Base-by-base conservation (phyloP, 345 rosid genomes). In the Brassica nigra region DNA sequence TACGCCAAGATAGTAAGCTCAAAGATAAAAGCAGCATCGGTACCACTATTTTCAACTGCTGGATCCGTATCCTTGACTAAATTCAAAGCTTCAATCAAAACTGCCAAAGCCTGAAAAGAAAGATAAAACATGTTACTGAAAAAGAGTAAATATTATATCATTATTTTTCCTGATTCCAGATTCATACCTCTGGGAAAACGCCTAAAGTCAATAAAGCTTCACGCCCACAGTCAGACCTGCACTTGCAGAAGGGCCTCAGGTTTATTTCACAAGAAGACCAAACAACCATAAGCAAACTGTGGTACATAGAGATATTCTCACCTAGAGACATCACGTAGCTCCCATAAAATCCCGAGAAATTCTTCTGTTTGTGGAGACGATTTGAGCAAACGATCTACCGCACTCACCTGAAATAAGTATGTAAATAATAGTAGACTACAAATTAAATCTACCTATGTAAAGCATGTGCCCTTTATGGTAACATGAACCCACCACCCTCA, bases 281-380 rank as follows among this genome's bases (percentile, higher is more conserved):
- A 66, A 55, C 61, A 62, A 69, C 6, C 39, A 68, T 34, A 62
- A 10, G 31, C 68, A 64, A 28, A 64, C 0, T 65, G 71, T 76
- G 63, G 75, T 28, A 75, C 57, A 76, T 20, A 1, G 6, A 68
- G 52, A 54, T 27, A 80, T 29, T 64, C 74, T 66, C 76, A 93
- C 99, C 99, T 95, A 36, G 97, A 91, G 49, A 93, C 87, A 70
- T 91, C 98, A 83, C 97, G 94, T 42, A 95, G 88, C 86, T 95
- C 99, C 99, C 99, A 93, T 63, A 93, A 86, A 70, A 89, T 93
- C 98, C 98, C 91, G 62, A 95, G 80, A 86, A 95, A 93, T 76
- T 95, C 99, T 86, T 95, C 99, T 12, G 98, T 86, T 54, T 89
- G 97, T 42, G 90, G 92, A 70, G 88, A 79, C 34, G 92, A 86